Evolutionary conservation across 2,329 filamentous ascomycete species (phyloP).

Genomic region (Aspergillus alliaceus): DNA sequence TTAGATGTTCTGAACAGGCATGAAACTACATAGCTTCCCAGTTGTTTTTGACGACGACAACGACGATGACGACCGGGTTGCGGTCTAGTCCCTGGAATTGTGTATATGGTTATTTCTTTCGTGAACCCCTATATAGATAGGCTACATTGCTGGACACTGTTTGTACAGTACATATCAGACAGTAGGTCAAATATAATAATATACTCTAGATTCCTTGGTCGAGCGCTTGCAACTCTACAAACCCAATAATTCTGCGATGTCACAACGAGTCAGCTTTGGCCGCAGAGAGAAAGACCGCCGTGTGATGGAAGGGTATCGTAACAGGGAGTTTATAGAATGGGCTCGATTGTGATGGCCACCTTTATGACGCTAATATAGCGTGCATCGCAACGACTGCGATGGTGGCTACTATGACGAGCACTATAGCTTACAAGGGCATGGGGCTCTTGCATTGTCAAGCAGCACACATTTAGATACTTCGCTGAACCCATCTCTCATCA

Average conservation of each 20-base stretch:
- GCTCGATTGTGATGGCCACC: background rate
- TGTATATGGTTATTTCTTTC: conserved; percentile 3
- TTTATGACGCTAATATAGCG: background rate
- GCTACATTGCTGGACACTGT: conserved; percentile 5
- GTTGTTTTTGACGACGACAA: no score
- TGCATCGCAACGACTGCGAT: no score
- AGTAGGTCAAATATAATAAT: background rate
- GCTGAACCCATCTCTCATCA: background rate
- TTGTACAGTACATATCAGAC: conserved; percentile 13
- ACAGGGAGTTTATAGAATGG: no score
- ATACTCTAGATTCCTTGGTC: background rate
- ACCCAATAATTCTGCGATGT: background rate
- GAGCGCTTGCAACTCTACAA: background rate
- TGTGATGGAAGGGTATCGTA: no score
- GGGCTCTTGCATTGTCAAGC: background rate
- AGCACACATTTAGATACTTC: background rate
- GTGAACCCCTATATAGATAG: conserved; percentile 6
- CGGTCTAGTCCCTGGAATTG: conserved; percentile 1
- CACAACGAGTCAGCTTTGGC: background rate
- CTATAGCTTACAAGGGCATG: background rate
- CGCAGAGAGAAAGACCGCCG: no score
- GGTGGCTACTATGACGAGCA: no score
- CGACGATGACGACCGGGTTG: conserved; percentile 4
- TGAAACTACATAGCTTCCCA: background rate
- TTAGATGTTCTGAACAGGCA: background rate